A percentile compares a stretch with the other conserved stretches of the same genome.
Evolutionary conservation across 2,329 filamentous ascomycete genomes (phyloP).

Genomic region (Lecanoromycetidae sp.): DNA sequence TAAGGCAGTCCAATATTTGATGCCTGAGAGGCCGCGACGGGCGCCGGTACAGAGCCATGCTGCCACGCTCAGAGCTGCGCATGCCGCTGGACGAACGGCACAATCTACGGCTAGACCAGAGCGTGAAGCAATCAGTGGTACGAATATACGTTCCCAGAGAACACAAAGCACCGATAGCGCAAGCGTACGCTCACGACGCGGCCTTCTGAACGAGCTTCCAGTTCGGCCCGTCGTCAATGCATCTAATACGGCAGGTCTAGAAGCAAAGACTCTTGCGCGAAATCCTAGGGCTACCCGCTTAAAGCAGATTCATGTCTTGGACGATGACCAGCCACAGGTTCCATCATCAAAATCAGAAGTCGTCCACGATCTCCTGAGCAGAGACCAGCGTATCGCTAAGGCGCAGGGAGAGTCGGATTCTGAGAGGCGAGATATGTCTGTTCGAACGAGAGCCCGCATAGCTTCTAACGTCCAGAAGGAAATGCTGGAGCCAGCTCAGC

Average conservation of each 20-base stretch:
- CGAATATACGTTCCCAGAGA: background rate
- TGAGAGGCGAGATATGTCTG: constrained; percentile 13
- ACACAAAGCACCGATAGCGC: background rate
- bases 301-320: constrained; percentile 7
- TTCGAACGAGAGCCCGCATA: constrained; percentile 15
- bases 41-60: constrained; percentile 31
- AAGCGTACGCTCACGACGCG: constrained; percentile 6
- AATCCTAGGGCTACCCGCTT: constrained; percentile 7
- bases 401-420: constrained; percentile 9
- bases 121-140: background rate
- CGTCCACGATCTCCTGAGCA: background rate
- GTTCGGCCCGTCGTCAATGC: constrained; percentile 20
- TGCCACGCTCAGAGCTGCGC: constrained; percentile 29
- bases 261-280: constrained; percentile 7
- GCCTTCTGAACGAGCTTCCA: constrained; percentile 22
- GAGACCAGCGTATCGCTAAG: constrained; percentile 11
- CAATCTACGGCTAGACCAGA: constrained; percentile 15
- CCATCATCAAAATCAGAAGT: background rate
- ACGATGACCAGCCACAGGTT: constrained; percentile 3
- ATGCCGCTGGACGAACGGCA: background rate
- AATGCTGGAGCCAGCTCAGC: constrained; percentile 4
- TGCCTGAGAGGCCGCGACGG: constrained; percentile 5
- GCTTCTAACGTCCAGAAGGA: constrained; percentile 17
- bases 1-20: background rate
- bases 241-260: constrained; percentile 7